Percentiles rank a stretch among this genome's conserved stretches.
phyloP scores from a whole-genome alignment of 2,329 filamentous ascomycete genomes.

The Blumeria graminis region DNA sequence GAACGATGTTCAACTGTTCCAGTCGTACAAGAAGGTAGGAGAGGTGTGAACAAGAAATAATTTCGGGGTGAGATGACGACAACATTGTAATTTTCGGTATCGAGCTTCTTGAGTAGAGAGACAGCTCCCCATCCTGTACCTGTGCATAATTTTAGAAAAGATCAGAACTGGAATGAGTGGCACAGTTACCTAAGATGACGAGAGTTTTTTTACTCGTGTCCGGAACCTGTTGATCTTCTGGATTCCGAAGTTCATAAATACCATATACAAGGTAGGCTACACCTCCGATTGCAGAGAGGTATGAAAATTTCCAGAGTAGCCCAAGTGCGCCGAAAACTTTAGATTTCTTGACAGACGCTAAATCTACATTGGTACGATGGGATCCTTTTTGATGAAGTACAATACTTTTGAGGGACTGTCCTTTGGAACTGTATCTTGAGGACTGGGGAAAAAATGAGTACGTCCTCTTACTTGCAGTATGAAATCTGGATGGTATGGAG shows the following conservation, averaged over 20 bases:
- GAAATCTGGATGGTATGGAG: no score
- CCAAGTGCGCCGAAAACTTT: conserved; percentile 44
- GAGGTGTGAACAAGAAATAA: conserved; percentile 98
- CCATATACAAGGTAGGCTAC: conserved; percentile 52
- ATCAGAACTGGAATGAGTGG: background rate
- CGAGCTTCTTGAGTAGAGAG: conserved; percentile 91
- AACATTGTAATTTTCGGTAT: conserved; percentile 98
- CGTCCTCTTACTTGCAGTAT: no score
- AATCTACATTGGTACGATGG: conserved; percentile 20
- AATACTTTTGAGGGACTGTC: no score
- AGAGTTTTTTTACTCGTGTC: conserved; percentile 91
- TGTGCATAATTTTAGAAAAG: conserved; percentile 17
- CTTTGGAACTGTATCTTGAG: no score
- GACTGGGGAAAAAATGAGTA: no score
- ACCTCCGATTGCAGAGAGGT: conserved; percentile 46
- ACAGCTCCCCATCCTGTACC: conserved; percentile 94
- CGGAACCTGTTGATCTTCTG: conserved; percentile 50
- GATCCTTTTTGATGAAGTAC: no score
- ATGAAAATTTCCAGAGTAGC: conserved; percentile 66
- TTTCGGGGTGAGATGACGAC: conserved; percentile 93
- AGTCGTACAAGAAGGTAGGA: conserved; percentile 91
- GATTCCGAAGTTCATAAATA: conserved; percentile 64
- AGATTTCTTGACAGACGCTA: conserved; percentile 23
- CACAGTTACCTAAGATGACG: conserved; percentile 64
- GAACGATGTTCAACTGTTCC: conserved; percentile 96